Evolutionary conservation across 495 filamentous ascomycete species (phyloP).

Genomic region (Penicillium egyptiacum): DNA sequence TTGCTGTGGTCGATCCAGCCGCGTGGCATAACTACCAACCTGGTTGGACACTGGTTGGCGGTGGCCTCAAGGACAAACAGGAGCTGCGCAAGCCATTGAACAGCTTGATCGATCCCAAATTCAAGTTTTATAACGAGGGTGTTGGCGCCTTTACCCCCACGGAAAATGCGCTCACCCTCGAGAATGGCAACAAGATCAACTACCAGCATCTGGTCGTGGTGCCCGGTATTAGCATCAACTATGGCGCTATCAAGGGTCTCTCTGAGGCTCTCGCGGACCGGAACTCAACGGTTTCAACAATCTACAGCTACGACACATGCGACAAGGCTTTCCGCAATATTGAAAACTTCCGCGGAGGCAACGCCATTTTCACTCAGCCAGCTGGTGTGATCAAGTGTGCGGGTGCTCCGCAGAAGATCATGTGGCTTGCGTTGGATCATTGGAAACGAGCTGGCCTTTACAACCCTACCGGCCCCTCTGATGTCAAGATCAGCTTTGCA

Average conservation of each 20-base stretch:
- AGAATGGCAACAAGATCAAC: conserved; percentile 55
- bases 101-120: conserved; percentile 56
- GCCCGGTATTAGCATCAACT: conserved; percentile 60
- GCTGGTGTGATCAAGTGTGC: conserved; percentile 67
- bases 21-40: conserved; percentile 69
- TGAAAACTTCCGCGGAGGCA: conserved; percentile 53
- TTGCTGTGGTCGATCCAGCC: conserved; percentile 66
- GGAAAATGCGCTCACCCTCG: conserved; percentile 58
- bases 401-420: conserved; percentile 67
- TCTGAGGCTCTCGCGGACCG: conserved; percentile 58
- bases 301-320: conserved; percentile 61
- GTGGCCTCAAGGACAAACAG: conserved; percentile 59
- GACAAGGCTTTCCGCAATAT: conserved; percentile 59
- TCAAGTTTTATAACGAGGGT: conserved; percentile 59
- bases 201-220: conserved; percentile 67
- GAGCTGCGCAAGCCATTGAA: conserved; percentile 53
- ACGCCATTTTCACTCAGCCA: conserved; percentile 70
- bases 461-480: conserved; percentile 38
- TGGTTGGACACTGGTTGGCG: conserved; percentile 69
- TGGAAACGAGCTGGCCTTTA: conserved; percentile 64
- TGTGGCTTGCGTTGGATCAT: conserved; percentile 69
- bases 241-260: conserved; percentile 56
- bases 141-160: conserved; percentile 56
- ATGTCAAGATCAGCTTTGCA: conserved; percentile 61
- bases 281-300: conserved; percentile 59